phyloP scores from a whole-genome alignment of 1,284 basidiomycete species.

The Ceratobasidium sp. region DNA sequence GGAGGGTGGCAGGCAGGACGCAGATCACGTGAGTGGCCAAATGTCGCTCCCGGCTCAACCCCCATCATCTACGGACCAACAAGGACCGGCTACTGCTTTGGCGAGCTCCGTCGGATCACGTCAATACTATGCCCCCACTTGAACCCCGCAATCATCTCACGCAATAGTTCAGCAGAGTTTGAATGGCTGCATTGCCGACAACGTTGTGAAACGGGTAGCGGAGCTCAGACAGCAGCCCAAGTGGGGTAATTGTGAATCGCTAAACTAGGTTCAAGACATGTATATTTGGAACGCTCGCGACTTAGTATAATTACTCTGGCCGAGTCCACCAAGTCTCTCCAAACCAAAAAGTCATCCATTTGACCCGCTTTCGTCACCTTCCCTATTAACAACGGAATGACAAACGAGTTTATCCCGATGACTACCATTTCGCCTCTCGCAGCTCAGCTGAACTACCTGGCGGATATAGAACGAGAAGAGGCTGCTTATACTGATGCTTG shows the following conservation, averaged over 20 bases:
- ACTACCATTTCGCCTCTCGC: slow-evolving; percentile 23
- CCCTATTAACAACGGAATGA: slow-evolving; percentile 14
- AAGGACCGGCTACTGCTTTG: neutral
- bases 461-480: slow-evolving; percentile 28
- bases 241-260: slow-evolving; percentile 1
- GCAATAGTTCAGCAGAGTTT: slow-evolving; percentile 1
- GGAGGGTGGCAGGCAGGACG: no score
- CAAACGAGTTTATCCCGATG: neutral
- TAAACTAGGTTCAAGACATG: neutral
- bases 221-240: slow-evolving; percentile 7
- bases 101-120: slow-evolving; percentile 28
- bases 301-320: slow-evolving; percentile 23
- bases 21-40: slow-evolving; percentile 11
- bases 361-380: neutral
- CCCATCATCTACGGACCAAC: slow-evolving; percentile 15
- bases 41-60: neutral
- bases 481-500: slow-evolving; percentile 31
- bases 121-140: neutral
- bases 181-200: neutral
- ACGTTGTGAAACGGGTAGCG: slow-evolving; percentile 19
- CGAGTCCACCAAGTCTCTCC: slow-evolving; percentile 42
- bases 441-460: slow-evolving; percentile 31
- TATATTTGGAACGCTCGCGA: slow-evolving; percentile 16
- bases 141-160: slow-evolving; percentile 20
- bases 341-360: slow-evolving; percentile 32